Percentiles rank a stretch among this genome's conserved stretches.
These are phyloP conservation scores for Moniliella sp. DNA, from an alignment of 1,284 basidiomycete species.

Conservation along the genomic window DNA sequence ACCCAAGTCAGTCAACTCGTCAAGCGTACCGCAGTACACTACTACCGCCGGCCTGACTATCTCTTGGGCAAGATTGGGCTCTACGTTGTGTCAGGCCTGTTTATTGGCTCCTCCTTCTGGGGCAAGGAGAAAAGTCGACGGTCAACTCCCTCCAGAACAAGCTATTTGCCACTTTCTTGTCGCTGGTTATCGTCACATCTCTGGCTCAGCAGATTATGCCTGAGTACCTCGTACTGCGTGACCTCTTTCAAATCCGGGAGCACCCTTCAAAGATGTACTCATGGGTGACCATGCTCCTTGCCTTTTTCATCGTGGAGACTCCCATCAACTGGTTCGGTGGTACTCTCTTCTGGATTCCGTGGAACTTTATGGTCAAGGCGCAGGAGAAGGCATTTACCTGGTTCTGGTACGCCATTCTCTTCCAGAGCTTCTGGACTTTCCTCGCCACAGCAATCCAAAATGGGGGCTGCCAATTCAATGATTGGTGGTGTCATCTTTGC, in stretches of 20 bases:
- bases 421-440: constrained; percentile 40
- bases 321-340: constrained; percentile 23
- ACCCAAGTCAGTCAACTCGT: constrained; percentile 21
- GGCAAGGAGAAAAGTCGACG: constrained; percentile 9
- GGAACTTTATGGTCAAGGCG: too few relatives aligned
- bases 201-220: constrained; percentile 32
- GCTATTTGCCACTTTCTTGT: constrained; percentile 44
- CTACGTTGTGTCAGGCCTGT: constrained; percentile 38
- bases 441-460: constrained; percentile 45
- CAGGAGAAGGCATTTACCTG: too few relatives aligned
- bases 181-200: constrained; percentile 18
- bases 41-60: constrained; percentile 28
- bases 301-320: constrained; percentile 35
- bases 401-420: constrained; percentile 3
- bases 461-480: constrained; percentile 46
- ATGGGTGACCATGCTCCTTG: constrained; percentile 48
- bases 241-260: constrained; percentile 53
- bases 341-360: constrained; percentile 19
- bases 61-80: constrained; percentile 36
- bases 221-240: constrained; percentile 38
- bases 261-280: constrained; percentile 56
- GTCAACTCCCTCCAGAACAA: constrained; percentile 45
- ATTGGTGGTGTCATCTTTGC: constrained; percentile 48
- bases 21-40: constrained; percentile 15
- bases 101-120: constrained; percentile 40